Conservation (phyloP, 1,284 basidiomycete species). For the Singerocomus inundabilis region DNA sequence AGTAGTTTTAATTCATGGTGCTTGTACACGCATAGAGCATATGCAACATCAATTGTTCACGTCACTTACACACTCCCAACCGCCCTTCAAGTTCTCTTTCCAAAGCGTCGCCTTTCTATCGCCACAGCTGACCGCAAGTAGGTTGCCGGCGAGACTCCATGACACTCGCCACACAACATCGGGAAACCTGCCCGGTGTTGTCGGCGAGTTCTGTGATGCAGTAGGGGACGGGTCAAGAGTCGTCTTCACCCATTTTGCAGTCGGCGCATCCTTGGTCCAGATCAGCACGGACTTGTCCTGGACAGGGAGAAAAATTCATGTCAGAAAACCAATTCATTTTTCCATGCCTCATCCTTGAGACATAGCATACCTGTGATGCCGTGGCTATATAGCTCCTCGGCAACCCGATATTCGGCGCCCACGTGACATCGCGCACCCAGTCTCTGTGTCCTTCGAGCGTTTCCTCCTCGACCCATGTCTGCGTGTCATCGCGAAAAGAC, state of each 20-base stretch:
- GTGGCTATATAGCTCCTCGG: conserved; percentile 95
- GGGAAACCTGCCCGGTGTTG: conserved; percentile 74
- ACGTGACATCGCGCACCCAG: conserved; percentile 98
- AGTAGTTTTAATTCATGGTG: too few relatives aligned
- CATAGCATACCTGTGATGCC: conserved; percentile 73
- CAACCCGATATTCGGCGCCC: conserved; percentile 96
- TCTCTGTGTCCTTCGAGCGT: conserved; percentile 88
- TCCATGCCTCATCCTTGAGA: too few relatives aligned
- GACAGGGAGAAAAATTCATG: background rate
- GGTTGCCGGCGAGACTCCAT: conserved; percentile 96
- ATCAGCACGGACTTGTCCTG: conserved; percentile 91
- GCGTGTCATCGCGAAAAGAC: conserved; percentile 76
- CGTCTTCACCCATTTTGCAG: conserved; percentile 82
- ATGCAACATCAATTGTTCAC: conserved; percentile 82
- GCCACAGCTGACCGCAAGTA: conserved; percentile 95
- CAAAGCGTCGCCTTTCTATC: conserved; percentile 98
- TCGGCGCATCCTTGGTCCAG: conserved; percentile 86
- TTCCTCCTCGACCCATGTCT: conserved; percentile 88
- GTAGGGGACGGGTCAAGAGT: conserved; percentile 75
- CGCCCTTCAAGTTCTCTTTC: conserved; percentile 95
- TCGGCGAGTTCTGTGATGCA: conserved; percentile 18
- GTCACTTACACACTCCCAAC: conserved; percentile 96
- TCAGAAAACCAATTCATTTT: too few relatives aligned
- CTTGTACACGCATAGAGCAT: too few relatives aligned
- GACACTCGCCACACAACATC: conserved; percentile 97